phyloP scores from a whole-genome alignment of 2,329 filamentous ascomycete genomes.

The Tolypocladium endophyticum region DNA sequence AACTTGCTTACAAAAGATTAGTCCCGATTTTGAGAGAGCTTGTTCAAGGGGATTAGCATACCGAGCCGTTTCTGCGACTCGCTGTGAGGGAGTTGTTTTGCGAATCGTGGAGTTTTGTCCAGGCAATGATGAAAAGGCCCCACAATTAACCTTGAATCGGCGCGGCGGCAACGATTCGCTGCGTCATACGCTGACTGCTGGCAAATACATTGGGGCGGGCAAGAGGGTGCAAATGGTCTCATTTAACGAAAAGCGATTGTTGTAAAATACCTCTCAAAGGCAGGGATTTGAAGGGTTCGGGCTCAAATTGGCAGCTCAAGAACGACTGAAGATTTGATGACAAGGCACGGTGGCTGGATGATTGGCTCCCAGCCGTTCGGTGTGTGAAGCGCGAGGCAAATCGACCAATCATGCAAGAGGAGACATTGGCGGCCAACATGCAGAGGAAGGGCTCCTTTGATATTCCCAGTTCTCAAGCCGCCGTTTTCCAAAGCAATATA shows the following conservation, averaged over 20 bases:
- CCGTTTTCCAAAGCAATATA: neutral
- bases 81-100: neutral
- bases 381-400: neutral
- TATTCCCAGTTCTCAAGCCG: neutral
- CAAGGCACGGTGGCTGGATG: neutral
- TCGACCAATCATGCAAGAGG: neutral
- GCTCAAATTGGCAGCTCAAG: too few species aligned
- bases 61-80: neutral
- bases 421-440: neutral
- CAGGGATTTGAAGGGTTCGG: neutral
- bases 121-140: neutral
- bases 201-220: neutral
- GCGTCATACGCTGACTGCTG: neutral
- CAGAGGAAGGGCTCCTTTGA: neutral
- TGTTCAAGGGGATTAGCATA: neutral
- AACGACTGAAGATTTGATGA: neutral
- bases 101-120: neutral
- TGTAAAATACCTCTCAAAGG: neutral
- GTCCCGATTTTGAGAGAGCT: too few species aligned
- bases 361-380: neutral
- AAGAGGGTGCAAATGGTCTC: neutral
- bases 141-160: neutral
- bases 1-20: neutral
- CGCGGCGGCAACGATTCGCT: neutral
- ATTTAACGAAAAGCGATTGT: neutral